Conservation (phyloP, 2,329 filamentous ascomycete species). For the Penicillium concentricum region DNA sequence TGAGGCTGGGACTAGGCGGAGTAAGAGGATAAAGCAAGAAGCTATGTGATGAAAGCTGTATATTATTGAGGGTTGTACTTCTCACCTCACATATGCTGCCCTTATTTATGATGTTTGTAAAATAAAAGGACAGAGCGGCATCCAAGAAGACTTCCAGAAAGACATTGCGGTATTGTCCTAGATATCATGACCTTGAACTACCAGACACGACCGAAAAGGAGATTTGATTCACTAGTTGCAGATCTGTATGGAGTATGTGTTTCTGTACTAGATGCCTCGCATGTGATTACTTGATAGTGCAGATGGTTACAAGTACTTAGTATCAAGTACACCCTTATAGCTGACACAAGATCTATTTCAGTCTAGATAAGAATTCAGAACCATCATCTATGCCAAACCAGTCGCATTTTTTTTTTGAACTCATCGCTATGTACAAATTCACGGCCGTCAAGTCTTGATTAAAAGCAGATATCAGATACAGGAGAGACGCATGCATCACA, state of each 20-base stretch:
- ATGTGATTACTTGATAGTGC: too few relatives aligned
- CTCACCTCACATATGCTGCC: neutral
- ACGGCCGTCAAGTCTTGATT: slow-evolving; percentile 25
- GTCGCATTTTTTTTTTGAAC: slow-evolving; percentile 18
- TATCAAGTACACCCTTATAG: neutral
- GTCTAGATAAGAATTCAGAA: neutral
- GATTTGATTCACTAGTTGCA: too few relatives aligned
- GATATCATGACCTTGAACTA: too few relatives aligned
- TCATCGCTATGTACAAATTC: slow-evolving; percentile 21
- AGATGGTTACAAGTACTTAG: neutral
- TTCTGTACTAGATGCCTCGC: too few relatives aligned
- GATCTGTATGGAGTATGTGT: too few relatives aligned
- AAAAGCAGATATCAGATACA: slow-evolving; percentile 26
- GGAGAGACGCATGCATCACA: slow-evolving; percentile 17
- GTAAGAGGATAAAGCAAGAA: neutral
- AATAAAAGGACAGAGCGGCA: neutral
- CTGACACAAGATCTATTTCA: neutral
- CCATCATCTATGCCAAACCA: slow-evolving; percentile 16
- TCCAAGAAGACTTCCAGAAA: neutral
- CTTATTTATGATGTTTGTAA: neutral
- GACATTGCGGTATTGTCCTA: neutral
- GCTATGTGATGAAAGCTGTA: neutral
- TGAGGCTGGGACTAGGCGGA: neutral
- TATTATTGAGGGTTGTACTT: neutral
- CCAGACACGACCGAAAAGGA: too few relatives aligned